Evolutionary conservation across 1,284 basidiomycete species (phyloP), one percentile per base, ranked within the genome.

Genomic region (Stereum hirsutum): DNA sequence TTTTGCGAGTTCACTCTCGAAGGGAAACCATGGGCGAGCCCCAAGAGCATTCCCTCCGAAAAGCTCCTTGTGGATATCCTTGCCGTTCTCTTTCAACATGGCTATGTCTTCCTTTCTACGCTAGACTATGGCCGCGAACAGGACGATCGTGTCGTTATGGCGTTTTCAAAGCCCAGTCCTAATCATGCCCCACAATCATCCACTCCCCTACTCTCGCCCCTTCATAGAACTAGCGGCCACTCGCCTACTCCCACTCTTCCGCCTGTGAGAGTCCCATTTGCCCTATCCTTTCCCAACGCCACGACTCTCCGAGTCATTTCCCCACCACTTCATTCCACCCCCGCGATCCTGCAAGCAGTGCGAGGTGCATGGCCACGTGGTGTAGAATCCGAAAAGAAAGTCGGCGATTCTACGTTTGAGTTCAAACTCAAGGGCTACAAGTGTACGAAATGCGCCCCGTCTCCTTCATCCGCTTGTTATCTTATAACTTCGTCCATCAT

Each of bases 341-440:
- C 84, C 12, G 85, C 82, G 43, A 85, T 88, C 45, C 66, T 88
- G 17, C 78, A 82, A 55, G 79, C 82, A n/a, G 82, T 87, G 12
- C 72, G 85, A 46, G 71, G 68, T 8, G 74, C 85, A 15, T 88
- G 84, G 85, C 84, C 85, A 15, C 70, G 82, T 51, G 85, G 84
- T 17, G 81, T 87, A 11, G 72, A 80, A 6, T 75, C 75, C 1
- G 84, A 88, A 59, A 84, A 80, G 66, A 87, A 81, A 55, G 66
- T 85, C 1, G 78, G 74, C 8, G 76, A 81, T 26, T 72, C 73
- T 42, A 74, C 75, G 14, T 88, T 74, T 54, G 84, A 88, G 57
- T 88, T 88, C 62, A 86, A 82, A 56, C 65, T 88, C 43, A 85
- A 83, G 52, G 85, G 84, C 14, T 88, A 87, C 57, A 78, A 72